Conservation (phyloP, 495 filamentous ascomycete genomes). For the Usnea hakonensis region DNA sequence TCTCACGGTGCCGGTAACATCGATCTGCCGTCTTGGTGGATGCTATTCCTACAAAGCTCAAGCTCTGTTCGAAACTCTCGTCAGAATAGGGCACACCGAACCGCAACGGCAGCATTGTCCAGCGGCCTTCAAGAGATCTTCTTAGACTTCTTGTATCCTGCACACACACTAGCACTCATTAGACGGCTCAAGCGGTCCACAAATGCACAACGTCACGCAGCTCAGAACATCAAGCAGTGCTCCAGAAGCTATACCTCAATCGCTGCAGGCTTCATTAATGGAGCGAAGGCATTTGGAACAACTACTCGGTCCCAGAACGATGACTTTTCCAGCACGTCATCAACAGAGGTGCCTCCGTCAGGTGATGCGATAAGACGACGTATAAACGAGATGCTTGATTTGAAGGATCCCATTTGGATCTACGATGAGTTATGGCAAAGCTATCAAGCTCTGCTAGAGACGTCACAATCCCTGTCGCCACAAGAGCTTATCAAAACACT, state of each 20-base stretch:
- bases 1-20: constrained; percentile 52
- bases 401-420: constrained; percentile 14
- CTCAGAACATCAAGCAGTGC: constrained; percentile 23
- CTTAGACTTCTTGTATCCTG: constrained; percentile 59
- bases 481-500: constrained; percentile 29
- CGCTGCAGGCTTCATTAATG: constrained; percentile 17
- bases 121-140: constrained; percentile 26
- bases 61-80: neutral
- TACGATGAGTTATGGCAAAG: constrained; percentile 28
- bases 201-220: constrained; percentile 14
- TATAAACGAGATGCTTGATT: constrained; percentile 20
- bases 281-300: neutral
- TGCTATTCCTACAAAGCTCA: constrained; percentile 29
- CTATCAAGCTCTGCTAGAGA: constrained; percentile 24
- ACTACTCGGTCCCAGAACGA: neutral
- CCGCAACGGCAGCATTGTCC: neutral
- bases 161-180: constrained; percentile 42
- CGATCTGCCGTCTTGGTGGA: constrained; percentile 46
- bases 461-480: constrained; percentile 10
- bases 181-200: constrained; percentile 27
- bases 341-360: constrained; percentile 1
- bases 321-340: neutral
- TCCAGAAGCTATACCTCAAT: constrained; percentile 29
- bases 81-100: neutral
- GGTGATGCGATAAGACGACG: neutral